Evolutionary conservation across 331 rosid species (phyloP).

Genomic region (Malus hybrid): DNA sequence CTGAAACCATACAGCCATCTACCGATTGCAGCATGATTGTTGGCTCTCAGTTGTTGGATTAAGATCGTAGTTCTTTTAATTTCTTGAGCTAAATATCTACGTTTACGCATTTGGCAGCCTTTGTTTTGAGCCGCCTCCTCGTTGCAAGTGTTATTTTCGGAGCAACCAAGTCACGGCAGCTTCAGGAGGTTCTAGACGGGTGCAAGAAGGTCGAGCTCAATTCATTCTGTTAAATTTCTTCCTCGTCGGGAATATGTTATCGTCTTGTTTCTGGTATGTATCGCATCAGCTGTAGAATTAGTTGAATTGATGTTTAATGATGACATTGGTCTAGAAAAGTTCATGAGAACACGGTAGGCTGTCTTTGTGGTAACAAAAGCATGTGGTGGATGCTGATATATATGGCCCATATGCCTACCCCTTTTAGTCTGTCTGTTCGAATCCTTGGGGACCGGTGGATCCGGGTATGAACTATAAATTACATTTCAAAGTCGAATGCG

Average conservation of each 20-base stretch:
- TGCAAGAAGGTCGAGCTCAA: constrained; percentile 48
- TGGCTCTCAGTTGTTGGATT: neutral
- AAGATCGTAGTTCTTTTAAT: neutral
- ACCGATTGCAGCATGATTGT: neutral
- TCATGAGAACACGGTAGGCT: neutral
- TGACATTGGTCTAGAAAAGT: neutral
- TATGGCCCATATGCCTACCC: no score
- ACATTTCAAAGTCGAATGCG: no score
- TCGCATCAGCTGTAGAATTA: neutral
- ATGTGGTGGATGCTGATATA: no score
- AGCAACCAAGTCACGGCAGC: constrained; percentile 78
- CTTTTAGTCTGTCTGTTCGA: no score
- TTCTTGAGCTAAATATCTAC: neutral
- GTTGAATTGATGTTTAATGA: neutral
- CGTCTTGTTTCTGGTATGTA: neutral
- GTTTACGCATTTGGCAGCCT: constrained; percentile 40
- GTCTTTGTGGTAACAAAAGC: no score
- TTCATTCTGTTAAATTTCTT: neutral
- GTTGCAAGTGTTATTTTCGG: constrained; percentile 81
- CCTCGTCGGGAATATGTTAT: neutral
- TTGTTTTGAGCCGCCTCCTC: constrained; percentile 81
- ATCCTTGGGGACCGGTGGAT: no score
- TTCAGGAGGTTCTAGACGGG: constrained; percentile 52
- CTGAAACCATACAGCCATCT: neutral
- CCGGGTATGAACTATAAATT: no score